A percentile compares a stretch with the other conserved stretches of the same genome.
Conservation (phyloP, 208 protist genomes). For the Leishmania tropica region DNA sequence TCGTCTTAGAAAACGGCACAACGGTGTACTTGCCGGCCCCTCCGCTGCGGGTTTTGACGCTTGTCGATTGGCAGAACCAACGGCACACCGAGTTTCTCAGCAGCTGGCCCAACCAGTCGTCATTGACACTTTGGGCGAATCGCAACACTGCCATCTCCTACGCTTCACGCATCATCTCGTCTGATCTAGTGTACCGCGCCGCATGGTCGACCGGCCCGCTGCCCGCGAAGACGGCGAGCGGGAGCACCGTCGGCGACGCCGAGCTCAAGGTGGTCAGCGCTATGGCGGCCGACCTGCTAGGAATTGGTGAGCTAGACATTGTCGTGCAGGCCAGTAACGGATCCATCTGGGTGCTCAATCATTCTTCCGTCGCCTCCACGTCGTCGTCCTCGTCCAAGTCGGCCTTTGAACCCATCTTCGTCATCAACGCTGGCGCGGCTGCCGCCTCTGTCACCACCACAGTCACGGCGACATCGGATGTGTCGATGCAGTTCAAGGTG, state of each 20-base stretch:
- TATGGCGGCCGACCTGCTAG: constrained; percentile 43
- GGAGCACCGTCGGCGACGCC: not conserved
- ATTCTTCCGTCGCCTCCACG: constrained; percentile 1
- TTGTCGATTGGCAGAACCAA: constrained; percentile 27
- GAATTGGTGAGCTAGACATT: constrained; percentile 41
- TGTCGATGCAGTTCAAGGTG: constrained; percentile 3
- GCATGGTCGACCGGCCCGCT: constrained; percentile 9
- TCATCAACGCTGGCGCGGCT: not conserved
- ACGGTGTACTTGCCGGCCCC: not conserved
- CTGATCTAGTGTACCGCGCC: constrained; percentile 6
- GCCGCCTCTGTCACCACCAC: not conserved
- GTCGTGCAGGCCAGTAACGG: constrained; percentile 52
- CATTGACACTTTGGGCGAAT: constrained; percentile 22
- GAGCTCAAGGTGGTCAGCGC: constrained; percentile 45
- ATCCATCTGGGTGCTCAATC: constrained; percentile 35
- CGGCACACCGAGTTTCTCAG: constrained; percentile 30
- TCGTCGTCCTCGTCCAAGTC: not conserved
- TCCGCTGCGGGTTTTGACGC: constrained; percentile 24
- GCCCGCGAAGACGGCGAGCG: not conserved
- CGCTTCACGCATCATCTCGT: constrained; percentile 1
- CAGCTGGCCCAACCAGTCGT: constrained; percentile 26
- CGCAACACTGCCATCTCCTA: constrained; percentile 1
- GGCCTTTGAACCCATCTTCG: not conserved
- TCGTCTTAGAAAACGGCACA: constrained; percentile 1
- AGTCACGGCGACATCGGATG: not conserved